Percentiles rank a stretch among this genome's conserved stretches.
Evolutionary conservation across 2,329 filamentous ascomycete species (phyloP).

Genomic region (Penicillium italicum): DNA sequence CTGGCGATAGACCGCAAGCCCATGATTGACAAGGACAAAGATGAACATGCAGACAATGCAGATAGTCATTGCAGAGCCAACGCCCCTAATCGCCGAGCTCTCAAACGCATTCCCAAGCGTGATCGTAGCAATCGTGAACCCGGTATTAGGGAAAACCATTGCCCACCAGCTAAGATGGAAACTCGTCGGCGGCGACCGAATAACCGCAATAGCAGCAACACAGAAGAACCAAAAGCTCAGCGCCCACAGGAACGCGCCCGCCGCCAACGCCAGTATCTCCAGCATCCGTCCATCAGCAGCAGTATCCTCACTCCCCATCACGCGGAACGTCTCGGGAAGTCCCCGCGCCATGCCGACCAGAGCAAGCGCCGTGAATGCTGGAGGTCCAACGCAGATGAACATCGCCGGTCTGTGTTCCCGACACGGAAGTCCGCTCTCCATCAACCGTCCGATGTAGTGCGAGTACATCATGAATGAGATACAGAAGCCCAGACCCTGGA

Average conservation of each 20-base stretch:
- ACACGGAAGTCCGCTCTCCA: conserved; percentile 62
- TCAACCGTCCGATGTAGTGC: conserved; percentile 68
- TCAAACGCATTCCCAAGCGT: conserved; percentile 53
- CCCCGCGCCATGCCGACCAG: conserved; percentile 64
- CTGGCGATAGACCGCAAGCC: conserved; percentile 49
- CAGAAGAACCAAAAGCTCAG: conserved; percentile 57
- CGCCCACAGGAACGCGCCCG: conserved; percentile 62
- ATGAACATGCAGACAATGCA: conserved; percentile 55
- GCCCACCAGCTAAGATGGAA: conserved; percentile 60
- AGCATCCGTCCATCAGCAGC: conserved; percentile 38
- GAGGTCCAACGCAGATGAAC: conserved; percentile 74
- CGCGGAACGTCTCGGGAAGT: conserved; percentile 47
- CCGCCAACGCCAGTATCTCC: conserved; percentile 46
- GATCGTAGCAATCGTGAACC: conserved; percentile 59
- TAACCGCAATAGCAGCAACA: conserved; percentile 48
- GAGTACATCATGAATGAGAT: conserved; percentile 71
- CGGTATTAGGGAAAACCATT: conserved; percentile 64
- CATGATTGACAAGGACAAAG: conserved; percentile 49
- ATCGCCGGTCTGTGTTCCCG: conserved; percentile 65
- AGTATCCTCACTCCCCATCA: conserved; percentile 39
- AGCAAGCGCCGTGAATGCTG: conserved; percentile 67
- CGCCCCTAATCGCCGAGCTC: conserved; percentile 52
- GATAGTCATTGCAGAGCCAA: conserved; percentile 56
- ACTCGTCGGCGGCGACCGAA: conserved; percentile 41
- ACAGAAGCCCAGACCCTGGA: conserved; percentile 66